Evolutionary conservation across 192 early-diverging fungal genomes (phyloP), one percentile per base, ranked within the genome.

Genomic region (Podila verticillata): DNA sequence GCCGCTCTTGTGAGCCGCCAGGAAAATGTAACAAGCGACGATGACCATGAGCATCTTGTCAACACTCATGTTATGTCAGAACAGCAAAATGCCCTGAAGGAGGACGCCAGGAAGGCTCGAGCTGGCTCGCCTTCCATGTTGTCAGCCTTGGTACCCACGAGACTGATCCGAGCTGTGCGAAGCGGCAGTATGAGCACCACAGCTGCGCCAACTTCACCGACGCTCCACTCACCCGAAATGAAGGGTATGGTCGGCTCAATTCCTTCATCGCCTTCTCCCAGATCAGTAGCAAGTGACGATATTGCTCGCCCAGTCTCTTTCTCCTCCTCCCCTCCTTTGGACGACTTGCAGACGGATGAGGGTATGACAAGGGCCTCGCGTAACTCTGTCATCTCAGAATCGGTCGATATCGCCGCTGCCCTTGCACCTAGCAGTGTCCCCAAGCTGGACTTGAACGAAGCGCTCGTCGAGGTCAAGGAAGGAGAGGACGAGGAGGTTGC

Each of bases 101-200:
- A 71, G 31, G 67, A 61, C 2, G 22, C 34, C 24, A 66, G 34
- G 48, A 79, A 66, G 47, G 39, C 48, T 15, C 54, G 60, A 34
- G 58, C 75, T 17, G 44, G 59, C 28, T 79, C 75, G 7, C 75
- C 75, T 19, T 79, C 75, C 17, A 79, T 79, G 75, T 59, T 79
- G 13, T 79, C 75, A 10, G 75, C 75, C 28, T 60, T 79, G 30
- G 75, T 79, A 13, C 75, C 75, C 7, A 67, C 68, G 3, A 49
- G 75, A 28, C 26, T 79, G 22, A 79, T 79, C 22, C 75, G 75
- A 29, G 75, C 75, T 48, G 75, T 79, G 6, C 48, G 75, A 44
- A 71, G 68, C 10, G 67, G 75, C 5, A 79, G 75, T 31, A 72
- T 59, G 12, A 67, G 75, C 24, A 71, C 57, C 28, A 36, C 59